Base-by-base conservation (phyloP, 1,139 yeast genomes). In the Taiozyma sp. region DNA sequence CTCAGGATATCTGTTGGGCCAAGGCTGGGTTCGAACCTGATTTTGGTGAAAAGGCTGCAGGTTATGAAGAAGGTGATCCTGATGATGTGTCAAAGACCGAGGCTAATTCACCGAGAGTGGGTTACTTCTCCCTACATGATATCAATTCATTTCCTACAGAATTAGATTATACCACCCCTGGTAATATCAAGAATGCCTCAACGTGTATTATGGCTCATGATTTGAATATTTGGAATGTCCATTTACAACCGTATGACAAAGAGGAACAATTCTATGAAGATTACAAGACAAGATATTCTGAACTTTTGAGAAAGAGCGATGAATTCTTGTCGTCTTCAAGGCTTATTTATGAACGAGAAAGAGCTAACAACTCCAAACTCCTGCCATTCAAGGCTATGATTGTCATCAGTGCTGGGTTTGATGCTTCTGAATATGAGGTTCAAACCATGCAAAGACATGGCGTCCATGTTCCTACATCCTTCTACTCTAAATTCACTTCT, bases 91-190 rank as follows among this genome's bases (percentile, higher is more conserved):
- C 83, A 16, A 83, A 83, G 60, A 68, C 78, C 47, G 73, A 71
- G 50, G 79, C 87, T 1, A 70, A 68, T 9, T 76, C 70, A 53
- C 88, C 90, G 2, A 81, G 81, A 56, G 86, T 89, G 40, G 96
- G 95, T 0, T 89, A 89, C 65, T 88, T 87, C 64, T 87, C 96
- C 1, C 69, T 89, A 58, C 96, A 89, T 67, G 96, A 89, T 65
- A 84, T 89, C 60, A 87, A 88, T 63, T 87, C 96, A 2, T 89
- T 86, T 66, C 96, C 96, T 0, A 87, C 96, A 0, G 96, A 89
- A 63, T 65, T 77, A 12, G 95, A 92, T 0, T 86, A 74, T 67
- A 95, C 96, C 0, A 81, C 87, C 1, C 81, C 83, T 44, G 87
- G 82, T 42, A 81, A 82, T 56, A 79, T 89, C 46, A 80, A 80